A percentile compares a stretch with the other conserved stretches of the same genome.
Evolutionary conservation across 495 filamentous ascomycete species (phyloP).

Genomic region (Podospora conica): DNA sequence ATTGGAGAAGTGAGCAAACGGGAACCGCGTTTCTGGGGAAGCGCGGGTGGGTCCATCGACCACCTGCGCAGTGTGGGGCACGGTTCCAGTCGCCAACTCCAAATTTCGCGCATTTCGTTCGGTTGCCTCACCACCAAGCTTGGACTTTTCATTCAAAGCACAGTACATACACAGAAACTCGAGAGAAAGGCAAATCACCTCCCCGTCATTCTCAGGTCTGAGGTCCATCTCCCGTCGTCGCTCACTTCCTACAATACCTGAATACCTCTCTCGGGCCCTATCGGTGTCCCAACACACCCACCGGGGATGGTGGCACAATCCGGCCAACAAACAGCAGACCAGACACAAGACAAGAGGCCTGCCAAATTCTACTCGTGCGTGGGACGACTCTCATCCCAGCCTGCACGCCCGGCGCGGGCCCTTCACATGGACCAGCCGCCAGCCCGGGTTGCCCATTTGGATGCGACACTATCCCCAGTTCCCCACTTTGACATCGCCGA

Average conservation of each 20-base stretch:
- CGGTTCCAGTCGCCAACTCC: slow-evolving; percentile 7
- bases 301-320: not conserved
- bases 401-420: too few relatives aligned
- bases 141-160: too few relatives aligned
- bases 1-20: slow-evolving; percentile 16
- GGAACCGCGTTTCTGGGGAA: slow-evolving; percentile 6
- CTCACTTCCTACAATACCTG: too few relatives aligned
- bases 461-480: not conserved
- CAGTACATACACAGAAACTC: too few relatives aligned
- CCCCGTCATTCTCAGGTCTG: too few relatives aligned
- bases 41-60: not conserved
- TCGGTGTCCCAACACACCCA: too few relatives aligned
- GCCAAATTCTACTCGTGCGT: too few relatives aligned
- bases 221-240: too few relatives aligned
- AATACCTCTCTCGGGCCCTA: too few relatives aligned
- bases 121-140: not conserved
- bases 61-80: not conserved
- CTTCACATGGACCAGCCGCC: not conserved
- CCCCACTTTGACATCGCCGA: not conserved
- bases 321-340: not conserved
- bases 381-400: not conserved
- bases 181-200: too few relatives aligned
- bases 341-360: not conserved
- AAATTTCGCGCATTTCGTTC: not conserved
- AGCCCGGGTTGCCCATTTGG: not conserved